Evolutionary conservation across 2,329 filamentous ascomycete genomes (phyloP), one percentile per base, ranked within the genome.

Genomic region (Aureobasidium sp.): DNA sequence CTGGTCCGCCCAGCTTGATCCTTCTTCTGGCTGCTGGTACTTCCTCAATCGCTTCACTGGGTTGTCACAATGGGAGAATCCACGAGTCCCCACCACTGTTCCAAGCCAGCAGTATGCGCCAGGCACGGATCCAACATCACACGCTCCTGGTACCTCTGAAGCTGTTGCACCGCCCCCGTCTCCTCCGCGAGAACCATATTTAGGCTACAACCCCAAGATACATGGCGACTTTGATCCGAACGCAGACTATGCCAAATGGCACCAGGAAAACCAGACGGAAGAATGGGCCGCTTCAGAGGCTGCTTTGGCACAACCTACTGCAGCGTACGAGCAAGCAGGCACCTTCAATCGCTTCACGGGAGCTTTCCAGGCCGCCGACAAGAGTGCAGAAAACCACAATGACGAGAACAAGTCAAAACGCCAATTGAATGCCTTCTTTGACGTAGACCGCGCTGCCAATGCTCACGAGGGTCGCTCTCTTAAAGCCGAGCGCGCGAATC

Each of bases 141-240:
- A 62, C n/a, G 61, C 60, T 11, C 59, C 65, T 55, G 56, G 53
- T 8, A 62, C 47, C 22, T 41, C 58, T 39, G 42, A 62, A 53
- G 27, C 49, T 45, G 52, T 56, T 20, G 51, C 49, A n/a, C 31
- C 49, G 9, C 60, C 49, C 42, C 31, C 60, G 4, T 29, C 55
- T 34, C 65, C 64, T 51, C 67, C 68, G 64, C 72, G 72, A 67
- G 67, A 76, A 61, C 77, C 83, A 25, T 83, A 82, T 5, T 87
- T 87, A 63, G 91, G 93, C 64, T 99, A 99, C 78, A 96, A 97
- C 72, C 94, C 94, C 1, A 89, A 91, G 27, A 93, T 99, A 49
- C 94, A 99, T 73, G 94, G 94, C 68, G 89, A 92, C 77, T 99
- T 97, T 78, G 94, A 99, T 70, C 91, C 92, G 4, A 94, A 87